Evolutionary conservation across 257 asterid species (phyloP).

Genomic region (Salvia rosmarinus): DNA sequence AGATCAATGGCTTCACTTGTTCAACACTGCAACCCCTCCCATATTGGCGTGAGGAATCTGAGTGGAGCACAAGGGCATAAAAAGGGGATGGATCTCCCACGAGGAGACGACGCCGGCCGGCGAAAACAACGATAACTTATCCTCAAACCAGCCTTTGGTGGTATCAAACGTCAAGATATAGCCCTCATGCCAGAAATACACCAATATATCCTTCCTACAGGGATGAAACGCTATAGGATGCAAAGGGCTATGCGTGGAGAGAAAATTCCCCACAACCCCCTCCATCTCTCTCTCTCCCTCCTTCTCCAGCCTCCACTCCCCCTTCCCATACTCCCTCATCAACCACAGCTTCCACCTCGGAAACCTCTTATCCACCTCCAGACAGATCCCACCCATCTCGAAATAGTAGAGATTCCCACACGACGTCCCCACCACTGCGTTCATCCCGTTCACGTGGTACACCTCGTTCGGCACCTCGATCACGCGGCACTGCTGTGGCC

Average conservation of each 20-base stretch:
- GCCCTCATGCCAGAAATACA: constrained; percentile 36
- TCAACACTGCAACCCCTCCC: no score
- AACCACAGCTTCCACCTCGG: constrained; percentile 45
- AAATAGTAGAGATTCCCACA: constrained; percentile 34
- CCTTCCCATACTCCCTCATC: constrained; percentile 8
- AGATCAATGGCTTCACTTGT: no score
- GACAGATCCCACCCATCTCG: constrained; percentile 29
- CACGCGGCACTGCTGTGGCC: constrained; percentile 18
- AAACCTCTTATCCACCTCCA: not conserved
- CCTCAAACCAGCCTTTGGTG: constrained; percentile 41
- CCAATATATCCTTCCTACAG: not conserved
- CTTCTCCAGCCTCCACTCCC: constrained; percentile 34
- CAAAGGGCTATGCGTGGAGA: constrained; percentile 33
- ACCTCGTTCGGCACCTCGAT: constrained; percentile 24
- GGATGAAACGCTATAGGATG: constrained; percentile 38
- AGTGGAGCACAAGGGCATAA: constrained; percentile 27
- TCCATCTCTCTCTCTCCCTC: constrained; percentile 31
- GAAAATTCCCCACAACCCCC: constrained; percentile 16
- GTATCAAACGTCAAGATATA: constrained; percentile 33
- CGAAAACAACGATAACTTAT: not conserved
- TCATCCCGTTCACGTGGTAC: constrained; percentile 28
- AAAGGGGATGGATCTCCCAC: constrained; percentile 35
- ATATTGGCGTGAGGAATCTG: constrained; percentile 20
- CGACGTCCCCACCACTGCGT: constrained; percentile 36
- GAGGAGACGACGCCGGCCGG: not conserved